These are phyloP conservation scores for Ceriops tagal DNA, from an alignment of 345 rosid species.

Conservation along the genomic window DNA sequence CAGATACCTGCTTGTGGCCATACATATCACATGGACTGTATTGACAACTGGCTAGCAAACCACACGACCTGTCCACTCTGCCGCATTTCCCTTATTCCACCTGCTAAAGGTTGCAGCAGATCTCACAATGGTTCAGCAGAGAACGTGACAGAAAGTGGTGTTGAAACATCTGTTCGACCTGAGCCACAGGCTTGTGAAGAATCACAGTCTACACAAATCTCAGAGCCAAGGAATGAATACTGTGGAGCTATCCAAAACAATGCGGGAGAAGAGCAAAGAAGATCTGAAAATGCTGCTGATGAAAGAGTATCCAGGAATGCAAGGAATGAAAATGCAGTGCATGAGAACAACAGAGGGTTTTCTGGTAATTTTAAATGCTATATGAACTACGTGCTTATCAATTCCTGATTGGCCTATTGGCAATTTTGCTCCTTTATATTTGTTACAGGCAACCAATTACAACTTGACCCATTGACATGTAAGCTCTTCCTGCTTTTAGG, in stretches of 20 bases:
- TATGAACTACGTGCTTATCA: neutral
- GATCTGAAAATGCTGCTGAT: constrained; percentile 13
- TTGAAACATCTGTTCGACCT: constrained; percentile 22
- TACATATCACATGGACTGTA: constrained; percentile 90
- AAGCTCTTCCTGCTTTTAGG: too few species aligned
- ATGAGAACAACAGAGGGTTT: constrained; percentile 14
- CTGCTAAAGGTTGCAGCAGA: constrained; percentile 32
- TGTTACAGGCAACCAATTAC: neutral
- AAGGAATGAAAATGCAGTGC: constrained; percentile 16
- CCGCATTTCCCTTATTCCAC: constrained; percentile 61
- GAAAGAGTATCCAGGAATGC: constrained; percentile 10
- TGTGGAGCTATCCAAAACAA: neutral
- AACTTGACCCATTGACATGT: neutral
- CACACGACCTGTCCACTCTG: constrained; percentile 93
- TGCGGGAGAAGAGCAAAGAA: constrained; percentile 22
- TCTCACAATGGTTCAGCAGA: constrained; percentile 29
- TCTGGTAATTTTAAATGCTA: constrained; percentile 23
- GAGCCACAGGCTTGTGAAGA: constrained; percentile 25
- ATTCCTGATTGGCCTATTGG: neutral
- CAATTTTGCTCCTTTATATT: neutral
- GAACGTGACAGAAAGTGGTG: constrained; percentile 12
- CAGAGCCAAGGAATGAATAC: constrained; percentile 24
- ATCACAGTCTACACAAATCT: constrained; percentile 10
- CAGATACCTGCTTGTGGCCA: constrained; percentile 78
- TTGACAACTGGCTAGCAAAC: constrained; percentile 78